Conservation (phyloP, 495 filamentous ascomycete species). For the Neurospora cerealis region DNA sequence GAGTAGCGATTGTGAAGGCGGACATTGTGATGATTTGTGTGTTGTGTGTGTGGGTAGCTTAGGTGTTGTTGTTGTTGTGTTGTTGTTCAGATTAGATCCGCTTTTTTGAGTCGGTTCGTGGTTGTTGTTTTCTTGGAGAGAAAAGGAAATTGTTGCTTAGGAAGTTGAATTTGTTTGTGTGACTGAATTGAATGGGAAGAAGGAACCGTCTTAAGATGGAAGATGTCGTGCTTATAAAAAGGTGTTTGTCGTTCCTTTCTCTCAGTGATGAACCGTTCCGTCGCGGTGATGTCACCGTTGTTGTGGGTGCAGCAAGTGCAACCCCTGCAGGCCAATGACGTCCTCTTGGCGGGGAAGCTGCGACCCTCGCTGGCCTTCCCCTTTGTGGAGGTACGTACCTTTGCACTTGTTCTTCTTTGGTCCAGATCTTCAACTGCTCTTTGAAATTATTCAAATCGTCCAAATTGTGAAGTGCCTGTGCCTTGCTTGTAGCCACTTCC, state of each 20-base stretch:
- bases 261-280: conserved; percentile 1
- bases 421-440: not conserved
- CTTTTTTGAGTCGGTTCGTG: not conserved
- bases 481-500: not conserved
- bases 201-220: not conserved
- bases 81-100: not conserved
- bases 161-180: not conserved
- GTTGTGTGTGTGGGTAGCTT: not conserved
- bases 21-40: conserved; percentile 33
- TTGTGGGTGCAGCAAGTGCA: not conserved
- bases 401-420: not conserved
- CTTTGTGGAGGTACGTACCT: not conserved
- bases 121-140: not conserved
- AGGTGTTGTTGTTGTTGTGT: not conserved
- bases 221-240: not conserved
- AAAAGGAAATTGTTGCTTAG: not conserved
- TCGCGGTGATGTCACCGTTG: conserved; percentile 21
- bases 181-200: not conserved
- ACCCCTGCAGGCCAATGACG: conserved; percentile 6
- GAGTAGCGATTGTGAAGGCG: conserved; percentile 30
- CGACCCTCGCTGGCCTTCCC: not conserved
- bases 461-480: not conserved
- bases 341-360: not conserved
- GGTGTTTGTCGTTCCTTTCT: not conserved
- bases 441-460: not conserved